A percentile compares a stretch with the other conserved stretches of the same genome.
Conservation (phyloP, 306 rosid species). For the Mimosa bimucronata region DNA sequence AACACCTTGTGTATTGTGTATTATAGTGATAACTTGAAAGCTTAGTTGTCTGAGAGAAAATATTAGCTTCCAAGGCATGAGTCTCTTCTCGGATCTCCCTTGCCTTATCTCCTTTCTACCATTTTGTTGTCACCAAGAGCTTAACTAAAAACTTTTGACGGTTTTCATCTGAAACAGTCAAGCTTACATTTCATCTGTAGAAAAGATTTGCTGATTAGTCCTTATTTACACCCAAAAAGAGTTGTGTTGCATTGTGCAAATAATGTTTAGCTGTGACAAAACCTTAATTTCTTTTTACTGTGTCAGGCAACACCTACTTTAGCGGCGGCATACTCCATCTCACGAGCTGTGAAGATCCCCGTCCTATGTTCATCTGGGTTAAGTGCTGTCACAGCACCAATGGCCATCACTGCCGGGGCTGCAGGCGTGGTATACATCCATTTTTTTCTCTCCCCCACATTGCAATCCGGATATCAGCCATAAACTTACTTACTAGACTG, state of each 20-base stretch:
- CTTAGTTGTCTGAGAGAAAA: not conserved
- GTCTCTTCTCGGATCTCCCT: no score
- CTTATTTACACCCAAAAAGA: not conserved
- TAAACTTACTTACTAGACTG: not conserved
- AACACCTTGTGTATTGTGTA: not conserved
- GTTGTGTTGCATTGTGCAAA: slow-evolving; percentile 1
- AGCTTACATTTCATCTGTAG: not conserved
- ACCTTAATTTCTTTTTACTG: slow-evolving; percentile 9
- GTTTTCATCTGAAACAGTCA: not conserved
- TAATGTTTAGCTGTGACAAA: slow-evolving; percentile 17
- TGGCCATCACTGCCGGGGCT: slow-evolving; percentile 96
- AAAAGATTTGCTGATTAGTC: not conserved
- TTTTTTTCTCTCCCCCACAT: slow-evolving; percentile 1
- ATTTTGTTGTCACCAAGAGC: no score
- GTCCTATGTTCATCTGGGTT: slow-evolving; percentile 90
- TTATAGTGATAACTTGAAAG: not conserved
- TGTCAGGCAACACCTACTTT: slow-evolving; percentile 85
- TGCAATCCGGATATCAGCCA: not conserved
- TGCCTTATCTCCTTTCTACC: no score
- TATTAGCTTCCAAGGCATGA: slow-evolving; percentile 1
- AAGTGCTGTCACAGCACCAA: slow-evolving; percentile 85
- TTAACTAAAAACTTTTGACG: no score
- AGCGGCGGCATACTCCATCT: slow-evolving; percentile 89
- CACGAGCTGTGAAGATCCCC: slow-evolving; percentile 85
- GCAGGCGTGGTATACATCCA: slow-evolving; percentile 79